Evolutionary conservation across 257 asterid genomes (phyloP).

Genomic region (Gentiana macrophylla): DNA sequence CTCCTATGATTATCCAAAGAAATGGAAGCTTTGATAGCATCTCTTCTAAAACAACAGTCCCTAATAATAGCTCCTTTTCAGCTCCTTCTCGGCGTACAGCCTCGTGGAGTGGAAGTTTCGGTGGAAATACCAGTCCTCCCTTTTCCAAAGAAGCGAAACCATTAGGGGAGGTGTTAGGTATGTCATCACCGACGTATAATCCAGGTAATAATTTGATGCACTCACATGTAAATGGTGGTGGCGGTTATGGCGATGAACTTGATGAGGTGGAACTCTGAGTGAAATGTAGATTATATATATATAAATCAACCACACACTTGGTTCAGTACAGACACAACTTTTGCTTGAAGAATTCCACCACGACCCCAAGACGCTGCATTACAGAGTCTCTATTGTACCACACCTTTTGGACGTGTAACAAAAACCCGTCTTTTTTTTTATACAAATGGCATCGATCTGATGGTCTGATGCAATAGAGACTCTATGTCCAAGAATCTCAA

Average conservation of each 20-base stretch:
- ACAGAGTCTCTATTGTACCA: too few relatives aligned
- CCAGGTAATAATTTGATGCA: conserved; percentile 25
- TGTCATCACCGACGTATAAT: conserved; percentile 28
- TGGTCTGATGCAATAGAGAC: too few relatives aligned
- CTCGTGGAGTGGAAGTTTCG: conserved; percentile 84
- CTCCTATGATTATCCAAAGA: conserved; percentile 34
- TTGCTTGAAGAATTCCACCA: too few relatives aligned
- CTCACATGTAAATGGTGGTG: conserved; percentile 21
- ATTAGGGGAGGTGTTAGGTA: conserved; percentile 45
- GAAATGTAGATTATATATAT: conserved; percentile 1
- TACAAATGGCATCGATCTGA: too few relatives aligned
- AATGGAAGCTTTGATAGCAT: conserved; percentile 67
- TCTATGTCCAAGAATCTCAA: too few relatives aligned
- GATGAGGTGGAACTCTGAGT: conserved; percentile 88
- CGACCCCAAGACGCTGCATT: too few relatives aligned
- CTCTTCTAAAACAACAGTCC: conserved; percentile 18
- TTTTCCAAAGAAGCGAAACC: conserved; percentile 26
- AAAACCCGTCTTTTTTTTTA: too few relatives aligned
- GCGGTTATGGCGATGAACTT: conserved; percentile 66
- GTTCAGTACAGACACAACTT: too few relatives aligned
- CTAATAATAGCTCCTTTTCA: conserved; percentile 24
- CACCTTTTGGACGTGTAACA: too few relatives aligned
- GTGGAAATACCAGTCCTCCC: conserved; percentile 33
- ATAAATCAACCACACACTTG: too few relatives aligned
- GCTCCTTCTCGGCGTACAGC: conserved; percentile 58